Base-by-base conservation (phyloP, 108 stramenopile species). In the Nitzschia sp. region DNA sequence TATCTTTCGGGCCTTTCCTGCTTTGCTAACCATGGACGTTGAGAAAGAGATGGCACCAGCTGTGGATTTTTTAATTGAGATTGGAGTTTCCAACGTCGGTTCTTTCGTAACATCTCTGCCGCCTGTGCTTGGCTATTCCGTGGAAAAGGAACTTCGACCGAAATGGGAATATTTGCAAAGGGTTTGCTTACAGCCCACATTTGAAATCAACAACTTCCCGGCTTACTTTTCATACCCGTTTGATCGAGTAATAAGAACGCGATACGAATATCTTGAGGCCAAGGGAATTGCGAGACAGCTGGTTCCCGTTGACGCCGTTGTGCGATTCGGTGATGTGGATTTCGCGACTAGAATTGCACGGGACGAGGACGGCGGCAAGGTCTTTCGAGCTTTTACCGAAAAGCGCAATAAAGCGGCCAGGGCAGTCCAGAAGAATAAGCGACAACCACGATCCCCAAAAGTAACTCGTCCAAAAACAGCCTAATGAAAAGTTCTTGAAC, bases 171-270 rank as follows among this genome's bases (percentile, higher is more conserved):
- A 72, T 57, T 59, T 91, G 13, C 47, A 70, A 46, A 61, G 66
- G 47, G 84, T 88, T 23, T 79, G 77, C 31, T 53, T 81, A 41
- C 79, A 83, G 53, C 79, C 85, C 50, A 74, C 69, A 44, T 88
- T 87, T 70, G 85, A 91, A 69, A 66, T 88, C 9, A 68, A 71
- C 0, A 66, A 76, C 28, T 91, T 91, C 67, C 90, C 90, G 1
- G 90, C 87, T 19, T 91, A 87, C 46, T 91, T 91, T 72, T 91
- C 90, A 0, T 91, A 91, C 67, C 90, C 90, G 1, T 65, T 91
- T n/a, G 85, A 88, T 25, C 59, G 87, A 13, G 81, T 86, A 0
- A 88, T 88, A 29, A 78, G 83, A 59, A 75, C 84, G 35, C 72
- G 90, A 21, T 91, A 83, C 66, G 82, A 83, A 28, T 91, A 91